phyloP scores from a whole-genome alignment of 768 basidiomycete species.

The Auriculariales sp. region DNA sequence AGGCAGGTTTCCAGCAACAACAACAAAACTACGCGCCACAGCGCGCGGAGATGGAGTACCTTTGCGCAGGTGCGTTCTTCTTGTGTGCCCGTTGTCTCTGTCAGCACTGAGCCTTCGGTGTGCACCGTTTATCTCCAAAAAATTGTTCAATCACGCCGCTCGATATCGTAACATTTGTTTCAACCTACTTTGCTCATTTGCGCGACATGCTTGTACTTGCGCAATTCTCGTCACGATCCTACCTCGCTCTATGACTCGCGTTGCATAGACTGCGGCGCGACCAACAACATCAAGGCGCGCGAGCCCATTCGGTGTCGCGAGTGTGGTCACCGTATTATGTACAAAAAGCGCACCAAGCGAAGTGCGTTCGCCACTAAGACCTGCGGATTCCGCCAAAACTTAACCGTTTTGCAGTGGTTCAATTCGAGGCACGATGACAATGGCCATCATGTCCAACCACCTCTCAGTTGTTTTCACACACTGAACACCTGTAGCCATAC shows the following conservation, averaged over 20 bases:
- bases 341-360: conserved; percentile 89
- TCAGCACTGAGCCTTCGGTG: too few relatives aligned
- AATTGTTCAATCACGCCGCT: too few relatives aligned
- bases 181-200: neutral
- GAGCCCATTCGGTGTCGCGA: conserved; percentile 94
- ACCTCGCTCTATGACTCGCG: too few relatives aligned
- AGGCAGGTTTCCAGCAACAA: too few relatives aligned
- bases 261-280: conserved; percentile 72
- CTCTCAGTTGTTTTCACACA: too few relatives aligned
- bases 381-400: neutral
- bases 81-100: neutral
- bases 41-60: conserved; percentile 57
- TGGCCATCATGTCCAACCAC: too few relatives aligned
- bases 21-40: neutral
- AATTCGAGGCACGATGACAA: conserved; percentile 71
- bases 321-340: conserved; percentile 97
- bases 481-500: too few relatives aligned
- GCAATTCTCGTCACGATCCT: too few relatives aligned
- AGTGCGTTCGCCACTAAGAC: conserved; percentile 38
- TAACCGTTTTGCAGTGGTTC: conserved; percentile 40
- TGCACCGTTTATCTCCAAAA: too few relatives aligned
- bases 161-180: too few relatives aligned
- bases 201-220: conserved; percentile 2
- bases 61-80: conserved; percentile 58
- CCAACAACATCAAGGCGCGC: conserved; percentile 78